A percentile compares a stretch with the other conserved stretches of the same genome.
These are phyloP conservation scores for Nepenthes alata DNA, from an alignment of 179 eudicot genomes.

Conservation along the genomic window DNA sequence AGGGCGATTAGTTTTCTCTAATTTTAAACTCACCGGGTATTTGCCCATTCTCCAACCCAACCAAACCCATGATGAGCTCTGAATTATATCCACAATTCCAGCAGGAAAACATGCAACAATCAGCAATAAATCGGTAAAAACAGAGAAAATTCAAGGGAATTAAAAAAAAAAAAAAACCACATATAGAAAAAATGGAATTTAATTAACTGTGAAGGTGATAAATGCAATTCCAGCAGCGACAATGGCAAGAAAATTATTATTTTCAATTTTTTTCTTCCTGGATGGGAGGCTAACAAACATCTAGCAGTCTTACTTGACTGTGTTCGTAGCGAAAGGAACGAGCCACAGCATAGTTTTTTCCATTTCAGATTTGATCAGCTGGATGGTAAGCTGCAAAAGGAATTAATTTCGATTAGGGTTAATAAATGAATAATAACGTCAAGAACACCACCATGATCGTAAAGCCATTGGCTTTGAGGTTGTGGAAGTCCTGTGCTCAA, in stretches of 20 bases:
- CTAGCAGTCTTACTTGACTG: constrained; percentile 41
- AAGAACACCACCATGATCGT: too few species aligned
- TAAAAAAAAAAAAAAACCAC: neutral
- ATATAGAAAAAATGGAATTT: neutral
- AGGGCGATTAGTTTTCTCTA: neutral
- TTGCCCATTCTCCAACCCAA: constrained; percentile 86
- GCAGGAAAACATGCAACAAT: constrained; percentile 6
- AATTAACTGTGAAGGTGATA: neutral
- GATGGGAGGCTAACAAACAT: neutral
- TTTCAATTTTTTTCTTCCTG: neutral
- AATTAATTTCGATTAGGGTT: neutral
- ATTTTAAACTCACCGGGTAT: constrained; percentile 35
- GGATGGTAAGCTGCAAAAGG: constrained; percentile 38
- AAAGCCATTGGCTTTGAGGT: too few species aligned
- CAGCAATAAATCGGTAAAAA: neutral
- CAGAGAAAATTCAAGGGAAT: neutral
- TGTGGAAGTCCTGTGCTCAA: too few species aligned
- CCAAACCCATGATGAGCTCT: constrained; percentile 81
- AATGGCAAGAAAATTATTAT: too few species aligned
- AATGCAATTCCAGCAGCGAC: too few species aligned
- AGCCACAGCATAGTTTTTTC: constrained; percentile 70
- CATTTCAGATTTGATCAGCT: constrained; percentile 64
- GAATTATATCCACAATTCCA: constrained; percentile 10
- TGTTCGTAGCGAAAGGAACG: constrained; percentile 61
- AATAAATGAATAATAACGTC: neutral